Evolutionary conservation across 139 green algal genomes (phyloP).

Genomic region (Coelastrella sp.): DNA sequence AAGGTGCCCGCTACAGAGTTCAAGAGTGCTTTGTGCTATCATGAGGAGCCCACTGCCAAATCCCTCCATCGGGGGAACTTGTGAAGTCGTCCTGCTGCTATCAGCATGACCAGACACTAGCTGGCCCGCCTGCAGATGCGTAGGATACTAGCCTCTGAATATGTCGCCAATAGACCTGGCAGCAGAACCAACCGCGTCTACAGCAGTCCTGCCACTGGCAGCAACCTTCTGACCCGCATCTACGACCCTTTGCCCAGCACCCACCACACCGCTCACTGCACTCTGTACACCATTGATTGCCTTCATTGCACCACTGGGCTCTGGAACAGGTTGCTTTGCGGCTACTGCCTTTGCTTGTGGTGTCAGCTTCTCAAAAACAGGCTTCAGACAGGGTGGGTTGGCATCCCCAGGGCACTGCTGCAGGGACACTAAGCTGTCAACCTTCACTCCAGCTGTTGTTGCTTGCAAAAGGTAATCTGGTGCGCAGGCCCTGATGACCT

Average conservation of each 20-base stretch:
- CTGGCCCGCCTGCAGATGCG: too few species aligned
- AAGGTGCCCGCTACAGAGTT: too few species aligned
- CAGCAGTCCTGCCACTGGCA: not conserved
- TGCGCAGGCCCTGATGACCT: not conserved
- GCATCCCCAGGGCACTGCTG: not conserved
- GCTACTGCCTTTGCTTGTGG: not conserved
- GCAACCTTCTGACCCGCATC: not conserved
- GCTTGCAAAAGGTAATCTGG: not conserved
- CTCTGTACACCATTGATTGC: not conserved
- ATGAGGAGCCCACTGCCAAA: too few species aligned
- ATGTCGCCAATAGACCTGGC: not conserved
- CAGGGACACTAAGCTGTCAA: not conserved
- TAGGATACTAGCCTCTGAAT: not conserved
- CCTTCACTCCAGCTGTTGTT: not conserved
- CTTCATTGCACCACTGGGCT: not conserved
- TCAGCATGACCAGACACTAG: too few species aligned
- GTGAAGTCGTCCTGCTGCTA: too few species aligned
- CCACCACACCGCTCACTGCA: not conserved
- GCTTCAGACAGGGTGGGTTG: not conserved
- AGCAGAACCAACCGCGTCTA: not conserved
- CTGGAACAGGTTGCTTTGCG: not conserved
- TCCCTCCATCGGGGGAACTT: too few species aligned
- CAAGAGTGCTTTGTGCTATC: too few species aligned
- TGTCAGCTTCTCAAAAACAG: not conserved
- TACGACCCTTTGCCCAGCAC: not conserved